Percentiles rank a stretch among this genome's conserved stretches.
Conservation (phyloP, 2,329 filamentous ascomycete species). For the Fusarium setosum region DNA sequence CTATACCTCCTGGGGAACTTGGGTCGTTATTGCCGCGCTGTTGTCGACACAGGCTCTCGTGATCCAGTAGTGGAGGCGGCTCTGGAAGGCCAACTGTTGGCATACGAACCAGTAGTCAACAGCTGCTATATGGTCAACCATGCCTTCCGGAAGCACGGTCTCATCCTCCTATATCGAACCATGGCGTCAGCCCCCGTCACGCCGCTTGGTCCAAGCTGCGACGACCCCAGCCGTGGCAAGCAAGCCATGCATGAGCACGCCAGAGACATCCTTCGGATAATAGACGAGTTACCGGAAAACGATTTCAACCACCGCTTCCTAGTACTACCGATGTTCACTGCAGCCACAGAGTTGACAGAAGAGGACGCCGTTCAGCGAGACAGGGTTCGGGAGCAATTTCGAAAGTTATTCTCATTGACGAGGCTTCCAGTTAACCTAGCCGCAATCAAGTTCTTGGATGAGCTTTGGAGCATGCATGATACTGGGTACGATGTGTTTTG, state of each 20-base stretch:
- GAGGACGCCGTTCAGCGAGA: background rate
- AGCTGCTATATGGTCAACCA: background rate
- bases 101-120: background rate
- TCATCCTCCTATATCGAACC: background rate
- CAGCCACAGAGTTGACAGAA: background rate
- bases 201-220: background rate
- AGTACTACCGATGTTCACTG: background rate
- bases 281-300: background rate
- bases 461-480: background rate
- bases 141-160: background rate
- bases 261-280: background rate
- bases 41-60: background rate
- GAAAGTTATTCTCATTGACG: background rate
- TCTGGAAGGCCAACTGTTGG: background rate
- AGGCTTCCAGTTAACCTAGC: background rate
- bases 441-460: background rate
- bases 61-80: background rate
- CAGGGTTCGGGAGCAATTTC: background rate
- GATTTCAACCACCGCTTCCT: background rate
- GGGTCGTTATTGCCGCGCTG: background rate
- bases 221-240: background rate
- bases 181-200: background rate
- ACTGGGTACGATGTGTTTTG: background rate
- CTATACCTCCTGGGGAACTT: background rate
- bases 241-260: background rate